Base-by-base conservation (phyloP, 345 rosid species). In the Lumnitzera littorea region DNA sequence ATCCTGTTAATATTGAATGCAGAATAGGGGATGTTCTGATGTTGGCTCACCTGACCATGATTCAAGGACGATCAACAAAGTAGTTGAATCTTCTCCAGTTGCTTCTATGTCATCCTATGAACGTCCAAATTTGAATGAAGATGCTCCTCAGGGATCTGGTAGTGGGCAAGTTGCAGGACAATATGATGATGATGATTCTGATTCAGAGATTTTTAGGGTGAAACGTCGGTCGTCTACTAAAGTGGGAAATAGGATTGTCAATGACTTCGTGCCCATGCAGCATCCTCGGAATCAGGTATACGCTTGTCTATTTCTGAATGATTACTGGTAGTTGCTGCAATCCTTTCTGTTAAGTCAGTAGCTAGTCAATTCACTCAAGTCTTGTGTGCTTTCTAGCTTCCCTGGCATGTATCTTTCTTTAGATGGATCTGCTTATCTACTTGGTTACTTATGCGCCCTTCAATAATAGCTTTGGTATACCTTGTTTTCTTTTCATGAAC, bases 151-250 rank as follows among this genome's bases (percentile, higher is more conserved):
- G 43, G 66, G 71, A 61, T 62, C 77, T 57, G 74, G 61, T 20
- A 62, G 50, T 64, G 68, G 74, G 62, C 67, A 65, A 53, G 16
- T 49, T 2, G 43, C 51, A 50, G 85, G 83, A 60, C 81, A 81
- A 50, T 76, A 75, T 52, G 76, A 85, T 73, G 43, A 36, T 7
- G 99, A 95, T 57, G 95, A 84, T 73, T 91, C 98, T 61, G 99
- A 91, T 62, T 77, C 81, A 0, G 96, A 81, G 76, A 67, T 81
- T 70, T 91, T 95, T 71, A 76, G 96, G 75, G 99, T 95, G 58
- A 95, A 91, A 74, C 94, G 99, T 1, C 89, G 94, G n/a, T 77
- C 95, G 25, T 80, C 82, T 12, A 2, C 69, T 65, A 95, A 88
- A 78, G 64, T 69, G 53, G 90, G 82, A 57, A 85, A 77, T 68